Evolutionary conservation across 2,329 filamentous ascomycete genomes (phyloP).

Genomic region (Fusarium keratoplasticum): DNA sequence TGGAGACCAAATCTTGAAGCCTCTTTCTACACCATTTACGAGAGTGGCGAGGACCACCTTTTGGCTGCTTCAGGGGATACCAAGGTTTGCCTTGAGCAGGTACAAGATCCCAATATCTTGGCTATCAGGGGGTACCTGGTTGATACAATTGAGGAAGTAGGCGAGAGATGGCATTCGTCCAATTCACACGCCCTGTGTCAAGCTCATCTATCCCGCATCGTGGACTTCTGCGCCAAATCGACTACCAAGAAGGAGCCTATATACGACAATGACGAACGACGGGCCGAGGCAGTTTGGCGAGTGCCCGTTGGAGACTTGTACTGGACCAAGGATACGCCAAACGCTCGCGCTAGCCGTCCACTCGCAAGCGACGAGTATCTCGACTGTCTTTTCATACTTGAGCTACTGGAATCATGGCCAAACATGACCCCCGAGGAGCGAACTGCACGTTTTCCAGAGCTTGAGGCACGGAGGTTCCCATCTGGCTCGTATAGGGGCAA

Average conservation of each 20-base stretch:
- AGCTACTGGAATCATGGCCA: not conserved
- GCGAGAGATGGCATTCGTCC: not conserved
- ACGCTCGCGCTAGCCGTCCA: not conserved
- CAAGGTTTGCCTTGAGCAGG: not conserved
- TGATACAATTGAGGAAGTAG: slow-evolving; percentile 1
- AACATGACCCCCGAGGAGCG: not conserved
- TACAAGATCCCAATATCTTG: not conserved
- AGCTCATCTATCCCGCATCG: not conserved
- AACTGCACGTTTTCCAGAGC: not conserved
- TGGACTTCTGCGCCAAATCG: not conserved
- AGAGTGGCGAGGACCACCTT: slow-evolving; percentile 1
- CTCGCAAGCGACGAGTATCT: not conserved
- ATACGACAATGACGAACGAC: not conserved
- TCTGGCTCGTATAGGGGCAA: not conserved
- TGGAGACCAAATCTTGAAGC: not conserved
- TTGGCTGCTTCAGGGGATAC: not conserved
- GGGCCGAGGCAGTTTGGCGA: not conserved
- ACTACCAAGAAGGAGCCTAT: not conserved
- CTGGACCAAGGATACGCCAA: not conserved
- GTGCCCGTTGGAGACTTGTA: not conserved
- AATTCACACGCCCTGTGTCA: not conserved
- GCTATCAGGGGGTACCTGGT: not conserved
- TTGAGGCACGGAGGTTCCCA: not conserved
- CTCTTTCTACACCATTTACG: slow-evolving; percentile 3
- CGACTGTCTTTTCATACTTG: not conserved